Evolutionary conservation across 2,329 filamentous ascomycete species (phyloP).

Genomic region (Colletotrichum destructivum): DNA sequence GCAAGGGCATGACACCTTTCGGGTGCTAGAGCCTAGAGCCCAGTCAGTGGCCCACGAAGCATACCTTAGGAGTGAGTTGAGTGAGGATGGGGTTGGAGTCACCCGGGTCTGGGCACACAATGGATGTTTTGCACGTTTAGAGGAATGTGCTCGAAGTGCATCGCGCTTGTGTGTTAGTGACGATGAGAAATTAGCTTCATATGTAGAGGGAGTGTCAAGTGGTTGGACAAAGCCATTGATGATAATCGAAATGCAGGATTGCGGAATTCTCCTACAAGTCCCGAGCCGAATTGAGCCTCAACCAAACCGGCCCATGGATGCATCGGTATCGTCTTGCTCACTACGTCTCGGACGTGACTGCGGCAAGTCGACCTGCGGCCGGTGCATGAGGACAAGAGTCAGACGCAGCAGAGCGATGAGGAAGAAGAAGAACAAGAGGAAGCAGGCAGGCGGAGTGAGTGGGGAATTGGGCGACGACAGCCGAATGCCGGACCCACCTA

Average conservation of each 20-base stretch:
- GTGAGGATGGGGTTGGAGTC: not conserved
- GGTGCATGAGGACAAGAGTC: not conserved
- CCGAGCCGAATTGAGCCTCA: constrained; percentile 19
- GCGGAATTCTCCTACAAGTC: constrained; percentile 8
- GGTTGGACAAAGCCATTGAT: not conserved
- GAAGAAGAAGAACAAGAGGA: not conserved
- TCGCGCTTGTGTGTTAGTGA: not conserved
- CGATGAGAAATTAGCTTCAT: not conserved
- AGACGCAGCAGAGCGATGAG: not conserved
- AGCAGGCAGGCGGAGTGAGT: not conserved
- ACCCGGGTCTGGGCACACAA: not conserved
- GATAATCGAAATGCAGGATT: not conserved
- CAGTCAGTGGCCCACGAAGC: not conserved
- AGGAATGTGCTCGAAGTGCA: not conserved
- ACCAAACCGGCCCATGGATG: not conserved
- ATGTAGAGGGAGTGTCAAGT: not conserved
- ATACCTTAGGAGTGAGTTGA: not conserved
- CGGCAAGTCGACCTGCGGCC: too few species aligned
- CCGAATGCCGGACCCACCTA: not conserved
- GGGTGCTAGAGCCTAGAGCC: not conserved
- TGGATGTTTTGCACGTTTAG: not conserved
- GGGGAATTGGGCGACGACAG: constrained; percentile 1
- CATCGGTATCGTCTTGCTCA: not conserved
- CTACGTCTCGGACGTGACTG: not conserved
- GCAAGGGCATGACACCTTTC: constrained; percentile 3